These are phyloP conservation scores for Heliamphora exappendiculata DNA, from an alignment of 148 eudicot genomes.

Conservation along the genomic window DNA sequence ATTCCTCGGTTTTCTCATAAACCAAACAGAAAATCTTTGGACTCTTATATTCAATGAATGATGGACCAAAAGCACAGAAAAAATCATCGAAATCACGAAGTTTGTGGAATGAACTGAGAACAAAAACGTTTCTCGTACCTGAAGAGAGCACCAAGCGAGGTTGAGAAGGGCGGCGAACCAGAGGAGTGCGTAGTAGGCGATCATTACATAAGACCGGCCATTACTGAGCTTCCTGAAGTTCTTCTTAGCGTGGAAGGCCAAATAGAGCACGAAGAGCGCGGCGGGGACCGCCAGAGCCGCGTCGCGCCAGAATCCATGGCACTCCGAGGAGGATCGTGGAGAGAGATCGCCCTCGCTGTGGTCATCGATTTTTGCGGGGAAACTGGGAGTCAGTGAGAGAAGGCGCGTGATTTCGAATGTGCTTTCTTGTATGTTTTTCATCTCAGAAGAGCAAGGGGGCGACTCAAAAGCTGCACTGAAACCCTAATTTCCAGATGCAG, in stretches of 20 bases:
- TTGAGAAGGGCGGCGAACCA: conserved; percentile 33
- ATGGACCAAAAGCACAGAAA: not conserved
- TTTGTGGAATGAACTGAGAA: not conserved
- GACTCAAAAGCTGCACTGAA: not conserved
- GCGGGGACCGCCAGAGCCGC: conserved; percentile 26
- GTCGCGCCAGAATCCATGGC: conserved; percentile 33
- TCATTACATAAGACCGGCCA: conserved; percentile 28
- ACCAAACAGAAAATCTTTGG: not conserved
- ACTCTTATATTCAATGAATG: not conserved
- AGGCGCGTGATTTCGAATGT: not conserved
- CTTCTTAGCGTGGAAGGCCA: conserved; percentile 28
- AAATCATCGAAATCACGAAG: not conserved
- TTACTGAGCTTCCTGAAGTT: conserved; percentile 29
- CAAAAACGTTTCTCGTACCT: conserved; percentile 14
- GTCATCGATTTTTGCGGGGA: not conserved
- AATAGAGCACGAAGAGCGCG: conserved; percentile 23
- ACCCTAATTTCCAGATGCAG: not conserved
- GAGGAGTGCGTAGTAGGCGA: conserved; percentile 31
- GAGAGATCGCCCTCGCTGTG: not conserved
- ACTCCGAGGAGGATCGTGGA: not conserved
- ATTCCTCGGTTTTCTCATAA: not conserved
- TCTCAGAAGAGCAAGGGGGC: not conserved
- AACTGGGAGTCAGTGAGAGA: not conserved
- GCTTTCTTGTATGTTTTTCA: not conserved
- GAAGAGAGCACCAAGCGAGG: conserved; percentile 35